Evolutionary conservation across 2,329 filamentous ascomycete genomes (phyloP).

Genomic region (Truncatella angustata): DNA sequence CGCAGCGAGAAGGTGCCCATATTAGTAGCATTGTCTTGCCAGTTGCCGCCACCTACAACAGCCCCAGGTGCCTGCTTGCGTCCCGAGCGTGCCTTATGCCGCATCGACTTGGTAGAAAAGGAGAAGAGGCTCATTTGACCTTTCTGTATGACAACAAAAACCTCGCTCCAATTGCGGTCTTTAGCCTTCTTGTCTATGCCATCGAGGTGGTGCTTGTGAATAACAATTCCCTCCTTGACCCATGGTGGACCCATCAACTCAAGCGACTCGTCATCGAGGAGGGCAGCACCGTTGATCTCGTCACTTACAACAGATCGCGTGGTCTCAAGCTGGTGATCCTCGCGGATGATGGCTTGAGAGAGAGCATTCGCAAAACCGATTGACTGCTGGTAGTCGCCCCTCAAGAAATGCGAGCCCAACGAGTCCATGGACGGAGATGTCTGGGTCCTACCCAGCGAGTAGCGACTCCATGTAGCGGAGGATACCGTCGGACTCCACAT

Average conservation of each 20-base stretch:
- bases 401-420: slow-evolving; percentile 72
- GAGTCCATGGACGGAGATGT: slow-evolving; percentile 93
- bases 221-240: slow-evolving; percentile 95
- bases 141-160: slow-evolving; percentile 94
- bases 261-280: slow-evolving; percentile 89
- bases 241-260: slow-evolving; percentile 93
- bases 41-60: slow-evolving; percentile 91
- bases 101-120: slow-evolving; percentile 79
- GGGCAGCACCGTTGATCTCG: slow-evolving; percentile 56
- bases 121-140: slow-evolving; percentile 93
- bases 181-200: slow-evolving; percentile 87
- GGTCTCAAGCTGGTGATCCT: slow-evolving; percentile 64
- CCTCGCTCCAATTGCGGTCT: slow-evolving; percentile 91
- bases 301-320: slow-evolving; percentile 56
- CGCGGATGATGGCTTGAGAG: slow-evolving; percentile 93
- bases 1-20: slow-evolving; percentile 84
- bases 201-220: slow-evolving; percentile 95
- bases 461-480: slow-evolving; percentile 94
- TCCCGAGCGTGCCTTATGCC: slow-evolving; percentile 58
- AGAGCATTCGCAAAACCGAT: slow-evolving; percentile 97
- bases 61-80: slow-evolving; percentile 53
- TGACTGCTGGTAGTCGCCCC: slow-evolving; percentile 87
- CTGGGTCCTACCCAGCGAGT: slow-evolving; percentile 86
- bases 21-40: slow-evolving; percentile 94
- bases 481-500: slow-evolving; percentile 83